phyloP scores from a whole-genome alignment of 148 eudicot genomes.

The Pouteria glomerata region DNA sequence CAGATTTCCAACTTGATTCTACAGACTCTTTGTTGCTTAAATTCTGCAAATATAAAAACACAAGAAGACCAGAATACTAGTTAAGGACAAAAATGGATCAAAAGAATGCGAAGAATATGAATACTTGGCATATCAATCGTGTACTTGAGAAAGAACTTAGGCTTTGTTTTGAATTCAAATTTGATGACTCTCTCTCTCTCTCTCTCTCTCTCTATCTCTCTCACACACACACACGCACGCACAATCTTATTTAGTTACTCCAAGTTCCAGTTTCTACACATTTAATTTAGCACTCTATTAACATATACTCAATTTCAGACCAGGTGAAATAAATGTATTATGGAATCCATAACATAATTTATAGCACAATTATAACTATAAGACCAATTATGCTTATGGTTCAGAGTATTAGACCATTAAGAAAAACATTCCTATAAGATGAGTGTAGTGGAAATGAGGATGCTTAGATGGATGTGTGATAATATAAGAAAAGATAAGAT shows the following conservation, averaged over 20 bases:
- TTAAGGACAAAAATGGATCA: background rate
- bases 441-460: no score
- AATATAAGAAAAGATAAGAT: no score
- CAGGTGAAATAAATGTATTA: background rate
- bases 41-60: constrained; percentile 24
- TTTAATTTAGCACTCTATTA: background rate
- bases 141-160: background rate
- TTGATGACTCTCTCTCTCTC: background rate
- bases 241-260: background rate
- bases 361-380: no score
- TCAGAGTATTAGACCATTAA: no score
- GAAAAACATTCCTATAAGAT: no score
- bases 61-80: background rate
- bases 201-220: background rate
- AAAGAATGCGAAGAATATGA: background rate
- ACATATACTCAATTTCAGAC: background rate
- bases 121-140: background rate
- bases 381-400: no score
- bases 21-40: constrained; percentile 33
- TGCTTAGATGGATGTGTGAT: no score
- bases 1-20: constrained; percentile 41
- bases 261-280: background rate
- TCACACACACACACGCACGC: no score
- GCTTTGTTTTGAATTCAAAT: background rate
- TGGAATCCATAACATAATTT: background rate